Evolutionary conservation across 352 stramenopile genomes (phyloP), one percentile per base, ranked within the genome.

Genomic region (Aphanomyces astaci): DNA sequence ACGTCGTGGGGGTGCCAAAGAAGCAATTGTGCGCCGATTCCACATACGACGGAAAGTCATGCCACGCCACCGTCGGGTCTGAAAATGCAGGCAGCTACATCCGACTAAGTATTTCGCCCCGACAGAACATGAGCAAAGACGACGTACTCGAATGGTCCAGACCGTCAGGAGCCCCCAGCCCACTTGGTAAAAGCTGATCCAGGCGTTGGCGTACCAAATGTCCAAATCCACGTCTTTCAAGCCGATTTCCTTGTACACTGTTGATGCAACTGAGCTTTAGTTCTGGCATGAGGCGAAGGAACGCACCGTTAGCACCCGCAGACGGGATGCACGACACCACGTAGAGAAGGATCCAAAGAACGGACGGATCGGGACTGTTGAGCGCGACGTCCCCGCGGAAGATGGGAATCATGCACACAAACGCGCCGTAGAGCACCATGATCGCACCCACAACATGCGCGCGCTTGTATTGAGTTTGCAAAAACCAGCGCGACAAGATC

Each of bases 191-290:
- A 51, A 51, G 43, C 31, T 63, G 13, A 73, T 56, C 53, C 45
- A 64, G 0, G 64, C 64, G 49, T 75, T 75, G 48, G 65, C 59
- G 45, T 75, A 75, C 54, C 56, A 75, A 13, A 71, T 54, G 57
- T 75, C 70, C 25, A 75, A 30, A 46, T 73, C 56, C 22, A 70
- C 56, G 22, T 66, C 60, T 40, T 75, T 75, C 24, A 75, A 28
- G 2, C 49, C 70, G 39, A 73, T 62, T 53, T 75, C 70, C 54
- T 75, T 75, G 70, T 73, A 73, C 25, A 59, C 86, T 65, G 53
- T 9, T 1, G 30, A 19, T 3, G 31, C 25, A 11, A 25, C 4
- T 24, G 15, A 28, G 27, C 15, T 53, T 65, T 3, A 65, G 19
- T 10, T 19, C 0, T n/a, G 31, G 22, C 11, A 19, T 11, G 33